Base-by-base conservation (phyloP, 1,139 yeast species). In the Pichia sp. region DNA sequence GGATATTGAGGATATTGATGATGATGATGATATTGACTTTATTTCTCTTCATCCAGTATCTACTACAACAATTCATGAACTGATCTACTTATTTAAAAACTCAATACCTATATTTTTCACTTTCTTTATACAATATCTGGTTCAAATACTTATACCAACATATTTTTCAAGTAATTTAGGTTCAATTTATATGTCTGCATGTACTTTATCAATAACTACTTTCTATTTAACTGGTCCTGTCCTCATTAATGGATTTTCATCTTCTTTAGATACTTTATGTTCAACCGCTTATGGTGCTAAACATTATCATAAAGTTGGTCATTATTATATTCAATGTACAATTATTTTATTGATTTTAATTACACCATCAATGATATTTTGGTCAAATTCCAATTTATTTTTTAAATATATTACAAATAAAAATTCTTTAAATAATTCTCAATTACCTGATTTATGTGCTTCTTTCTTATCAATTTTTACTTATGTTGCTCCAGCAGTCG, bases 401-500 rank as follows among this genome's bases (percentile, higher is more conserved):
- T 46, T 60, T 12, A 11, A 37, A 1, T 29, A 31, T 22, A 37
- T 47, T 10, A 41, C 44, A n/a, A 37, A 27, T 6, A n/a, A 35
- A 11, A 37, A 26, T 16, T 5, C 39, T 23, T 45, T 56, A 8
- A 46, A 51, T 22, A 56, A 59, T 40, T 46, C 46, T 8, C 39
- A 47, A 11, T 40, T 59, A 3, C 39, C 56, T 1, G 36, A 33
- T 2, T 46, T 58, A n/a, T 56, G 60, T 27, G 30, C 52, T 1
- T 23, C 29, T 32, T 32, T 59, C 52, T 31, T 49, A 53, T 35
- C 40, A 38, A 26, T 35, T 47, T 26, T 56, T 50, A 50, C 59
- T 2, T 45, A 51, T 6, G 80, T 77, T 11, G 58, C 73, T 24
- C 81, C 81, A 0, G 80, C 78, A 1, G 69, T 68, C 51, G 69